These are phyloP conservation scores for Thelonectria olida DNA, from an alignment of 2,329 filamentous ascomycete genomes.

Conservation along the genomic window DNA sequence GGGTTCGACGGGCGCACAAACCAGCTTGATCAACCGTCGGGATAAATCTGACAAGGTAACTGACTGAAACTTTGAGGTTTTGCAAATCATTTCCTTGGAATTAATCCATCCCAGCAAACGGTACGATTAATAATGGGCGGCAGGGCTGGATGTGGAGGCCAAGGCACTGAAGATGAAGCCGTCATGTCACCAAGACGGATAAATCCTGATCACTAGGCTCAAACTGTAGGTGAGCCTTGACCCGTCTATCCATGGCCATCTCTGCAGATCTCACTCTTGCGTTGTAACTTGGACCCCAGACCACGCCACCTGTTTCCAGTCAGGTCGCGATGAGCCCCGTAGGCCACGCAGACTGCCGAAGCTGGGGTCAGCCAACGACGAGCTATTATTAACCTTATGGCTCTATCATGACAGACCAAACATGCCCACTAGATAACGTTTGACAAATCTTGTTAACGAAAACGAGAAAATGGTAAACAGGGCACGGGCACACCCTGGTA, in stretches of 20 bases:
- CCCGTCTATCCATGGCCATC: not conserved
- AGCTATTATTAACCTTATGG: not conserved
- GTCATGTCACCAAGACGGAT: not conserved
- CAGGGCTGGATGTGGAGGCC: too few relatives aligned
- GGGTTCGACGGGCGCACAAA: slow-evolving; percentile 5
- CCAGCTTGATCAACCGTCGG: too few relatives aligned
- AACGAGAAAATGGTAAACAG: not conserved
- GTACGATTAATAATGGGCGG: too few relatives aligned
- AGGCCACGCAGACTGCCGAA: not conserved
- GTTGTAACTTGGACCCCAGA: not conserved
- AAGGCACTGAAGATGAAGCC: too few relatives aligned
- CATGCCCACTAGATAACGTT: too few relatives aligned
- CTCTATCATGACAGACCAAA: too few relatives aligned
- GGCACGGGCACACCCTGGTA: not conserved
- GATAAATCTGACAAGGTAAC: too few relatives aligned
- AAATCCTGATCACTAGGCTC: not conserved
- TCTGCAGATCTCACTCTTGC: not conserved
- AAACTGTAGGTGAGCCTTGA: not conserved
- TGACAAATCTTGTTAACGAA: not conserved
- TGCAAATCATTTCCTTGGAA: too few relatives aligned
- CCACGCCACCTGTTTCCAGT: not conserved
- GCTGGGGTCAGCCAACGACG: not conserved
- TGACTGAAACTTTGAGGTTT: too few relatives aligned
- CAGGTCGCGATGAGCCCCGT: not conserved
- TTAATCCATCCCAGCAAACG: too few relatives aligned